Percentiles rank a stretch among this genome's conserved stretches.
Conservation (phyloP, 2,329 filamentous ascomycete genomes). For the Zymoseptoria crescenta region DNA sequence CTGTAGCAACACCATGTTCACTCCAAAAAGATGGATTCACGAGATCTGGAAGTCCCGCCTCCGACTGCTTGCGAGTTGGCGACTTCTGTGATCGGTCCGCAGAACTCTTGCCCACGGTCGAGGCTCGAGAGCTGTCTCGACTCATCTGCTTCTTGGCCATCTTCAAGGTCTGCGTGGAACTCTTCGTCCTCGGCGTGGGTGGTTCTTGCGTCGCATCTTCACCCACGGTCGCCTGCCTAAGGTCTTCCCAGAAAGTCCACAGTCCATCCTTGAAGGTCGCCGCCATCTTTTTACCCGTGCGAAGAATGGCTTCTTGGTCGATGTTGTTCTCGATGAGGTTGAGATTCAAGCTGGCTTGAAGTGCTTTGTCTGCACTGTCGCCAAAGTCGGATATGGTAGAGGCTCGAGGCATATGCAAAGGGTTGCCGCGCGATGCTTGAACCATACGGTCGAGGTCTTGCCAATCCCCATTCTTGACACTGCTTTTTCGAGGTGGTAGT, state of each 20-base stretch:
- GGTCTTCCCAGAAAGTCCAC: slow-evolving; percentile 91
- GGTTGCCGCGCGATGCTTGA: not conserved
- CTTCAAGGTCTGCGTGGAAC: slow-evolving; percentile 20
- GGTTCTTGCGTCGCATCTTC: slow-evolving; percentile 65
- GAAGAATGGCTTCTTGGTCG: slow-evolving; percentile 46
- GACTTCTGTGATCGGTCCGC: slow-evolving; percentile 13
- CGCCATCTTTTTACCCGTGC: slow-evolving; percentile 66
- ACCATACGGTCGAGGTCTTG: slow-evolving; percentile 5
- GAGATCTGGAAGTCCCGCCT: slow-evolving; percentile 20
- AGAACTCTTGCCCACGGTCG: slow-evolving; percentile 16
- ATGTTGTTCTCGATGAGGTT: slow-evolving; percentile 27
- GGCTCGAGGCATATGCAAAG: not conserved
- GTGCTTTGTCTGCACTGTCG: slow-evolving; percentile 7
- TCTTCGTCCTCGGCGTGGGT: slow-evolving; percentile 23
- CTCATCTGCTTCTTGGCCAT: slow-evolving; percentile 19
- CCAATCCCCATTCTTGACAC: slow-evolving; percentile 12
- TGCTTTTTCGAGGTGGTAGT: slow-evolving; percentile 22
- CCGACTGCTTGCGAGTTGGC: slow-evolving; percentile 14
- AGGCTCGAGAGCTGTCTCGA: slow-evolving; percentile 21
- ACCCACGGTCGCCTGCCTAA: slow-evolving; percentile 89
- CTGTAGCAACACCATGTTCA: slow-evolving; percentile 18
- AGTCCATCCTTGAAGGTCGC: slow-evolving; percentile 84
- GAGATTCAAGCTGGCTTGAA: slow-evolving; percentile 7
- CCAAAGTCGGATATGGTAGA: not conserved
- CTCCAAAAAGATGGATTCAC: slow-evolving; percentile 26